A percentile compares a stretch with the other conserved stretches of the same genome.
Evolutionary conservation across 2,329 filamentous ascomycete genomes (phyloP).

Genomic region (Bertia moriformis): DNA sequence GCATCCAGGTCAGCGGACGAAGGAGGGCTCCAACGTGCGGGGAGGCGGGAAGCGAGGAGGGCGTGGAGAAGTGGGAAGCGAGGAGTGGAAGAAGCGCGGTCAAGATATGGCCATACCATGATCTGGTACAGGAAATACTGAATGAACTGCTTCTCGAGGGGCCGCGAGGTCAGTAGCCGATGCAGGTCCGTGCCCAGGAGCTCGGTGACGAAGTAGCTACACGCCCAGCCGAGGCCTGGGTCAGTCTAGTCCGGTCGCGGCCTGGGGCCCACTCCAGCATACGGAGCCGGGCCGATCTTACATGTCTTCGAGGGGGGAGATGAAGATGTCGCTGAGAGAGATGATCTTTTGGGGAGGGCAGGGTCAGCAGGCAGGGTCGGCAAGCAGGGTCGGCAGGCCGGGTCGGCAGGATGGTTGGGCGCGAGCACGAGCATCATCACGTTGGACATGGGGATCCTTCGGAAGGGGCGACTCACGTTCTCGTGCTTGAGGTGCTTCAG

Average conservation of each 20-base stretch:
- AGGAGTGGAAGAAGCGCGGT: not conserved
- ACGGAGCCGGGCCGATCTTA: slow-evolving; percentile 30
- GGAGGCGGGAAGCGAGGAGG: not conserved
- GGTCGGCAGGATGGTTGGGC: slow-evolving; percentile 2
- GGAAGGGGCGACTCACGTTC: slow-evolving; percentile 53
- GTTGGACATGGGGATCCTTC: not conserved
- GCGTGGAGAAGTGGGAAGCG: slow-evolving; percentile 4
- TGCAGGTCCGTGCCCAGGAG: slow-evolving; percentile 93
- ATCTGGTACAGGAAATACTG: slow-evolving; percentile 99
- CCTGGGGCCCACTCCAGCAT: not conserved
- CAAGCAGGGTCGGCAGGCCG: slow-evolving; percentile 3
- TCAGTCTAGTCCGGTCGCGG: slow-evolving; percentile 2
- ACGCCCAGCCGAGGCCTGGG: slow-evolving; percentile 5
- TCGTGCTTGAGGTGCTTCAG: slow-evolving; percentile 94
- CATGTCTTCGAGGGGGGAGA: slow-evolving; percentile 97
- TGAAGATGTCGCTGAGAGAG: slow-evolving; percentile 97
- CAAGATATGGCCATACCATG: slow-evolving; percentile 47
- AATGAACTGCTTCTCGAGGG: slow-evolving; percentile 98
- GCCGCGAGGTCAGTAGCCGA: slow-evolving; percentile 82
- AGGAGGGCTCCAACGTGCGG: not conserved
- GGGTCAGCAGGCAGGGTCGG: slow-evolving; percentile 8
- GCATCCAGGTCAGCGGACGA: no score
- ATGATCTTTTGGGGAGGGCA: slow-evolving; percentile 53
- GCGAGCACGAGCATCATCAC: slow-evolving; percentile 1
- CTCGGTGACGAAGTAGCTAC: slow-evolving; percentile 93